Evolutionary conservation across 331 rosid species (phyloP), one percentile per base, ranked within the genome.

Genomic region (Phaseolus coccineus): DNA sequence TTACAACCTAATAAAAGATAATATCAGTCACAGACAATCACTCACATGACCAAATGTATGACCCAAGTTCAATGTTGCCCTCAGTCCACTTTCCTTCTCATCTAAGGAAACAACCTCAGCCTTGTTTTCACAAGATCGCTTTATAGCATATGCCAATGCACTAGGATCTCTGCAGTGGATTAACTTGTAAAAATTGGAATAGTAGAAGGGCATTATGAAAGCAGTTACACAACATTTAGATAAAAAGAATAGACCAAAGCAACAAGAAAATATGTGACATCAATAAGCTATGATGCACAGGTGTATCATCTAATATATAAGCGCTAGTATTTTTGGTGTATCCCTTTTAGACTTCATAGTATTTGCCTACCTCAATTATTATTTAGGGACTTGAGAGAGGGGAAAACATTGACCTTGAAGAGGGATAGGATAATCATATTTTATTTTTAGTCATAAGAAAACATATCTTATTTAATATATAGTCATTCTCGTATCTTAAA

Each of bases 21-120:
- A 77, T 73, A 58, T 42, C 35, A 62, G 80, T 30, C 9, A 40
- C 19, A 69, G 46, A 62, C 44, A 59, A 71, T n/a, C 30, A 86
- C 97, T 87, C 77, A 95, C 98, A 77, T 95, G 99, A 71, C 98
- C 99, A 79, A 93, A 96, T 70, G 99, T 96, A 85, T 96, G 99
- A 63, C 98, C 99, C 89, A 96, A 87, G 87, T 96, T 96, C 87
- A 93, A 79, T 69, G 94, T 93, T 63, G 98, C 99, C 85, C 99
- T 90, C 79, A 96, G 47, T 85, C 99, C 99, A 84, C 98, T 85
- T 87, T 96, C 99, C 85, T 85, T 96, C 91, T 96, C 98, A 77
- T 96, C 98, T 70, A 91, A 81, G 59, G 98, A 91, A 63, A 95
- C 98, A 81, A 96, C 95, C 89, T 90, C 91, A 0, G 99, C 98